phyloP scores from a whole-genome alignment of 225 moss, liverwort and hornwort species.

The Pseudisothecium myosuroides region DNA sequence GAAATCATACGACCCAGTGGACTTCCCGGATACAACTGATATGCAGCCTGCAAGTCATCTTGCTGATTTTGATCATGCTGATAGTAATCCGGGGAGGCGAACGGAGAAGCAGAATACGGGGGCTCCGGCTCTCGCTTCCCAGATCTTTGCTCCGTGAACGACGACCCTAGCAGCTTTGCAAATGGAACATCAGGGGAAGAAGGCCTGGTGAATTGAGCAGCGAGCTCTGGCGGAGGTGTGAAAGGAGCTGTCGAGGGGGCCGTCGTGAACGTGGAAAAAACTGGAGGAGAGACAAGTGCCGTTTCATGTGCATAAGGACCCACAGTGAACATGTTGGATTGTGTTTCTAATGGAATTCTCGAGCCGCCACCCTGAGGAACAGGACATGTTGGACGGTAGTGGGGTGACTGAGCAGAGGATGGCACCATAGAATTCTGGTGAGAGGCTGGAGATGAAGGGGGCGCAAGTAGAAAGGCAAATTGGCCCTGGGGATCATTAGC shows the following conservation, averaged over 20 bases:
- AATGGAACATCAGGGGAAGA: constrained; percentile 98
- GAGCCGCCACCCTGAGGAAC: constrained; percentile 52
- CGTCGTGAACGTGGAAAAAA: constrained; percentile 89
- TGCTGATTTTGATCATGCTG: constrained; percentile 41
- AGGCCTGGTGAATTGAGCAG: constrained; percentile 84
- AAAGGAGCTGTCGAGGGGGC: constrained; percentile 98
- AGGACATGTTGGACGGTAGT: constrained; percentile 48
- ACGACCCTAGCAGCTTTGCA: constrained; percentile 77
- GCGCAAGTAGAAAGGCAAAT: constrained; percentile 85
- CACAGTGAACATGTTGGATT: constrained; percentile 90
- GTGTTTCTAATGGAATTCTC: constrained; percentile 68
- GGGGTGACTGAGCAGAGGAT: constrained; percentile 83
- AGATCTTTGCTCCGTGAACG: constrained; percentile 58
- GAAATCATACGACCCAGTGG: constrained; percentile 69
- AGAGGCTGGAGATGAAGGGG: constrained; percentile 95
- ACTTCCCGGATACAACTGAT: constrained; percentile 88
- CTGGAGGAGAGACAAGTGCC: constrained; percentile 97
- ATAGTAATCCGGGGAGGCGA: constrained; percentile 86
- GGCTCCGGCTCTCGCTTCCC: constrained; percentile 60
- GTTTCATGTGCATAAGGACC: constrained; percentile 99
- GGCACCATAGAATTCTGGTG: constrained; percentile 85
- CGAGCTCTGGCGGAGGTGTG: constrained; percentile 95
- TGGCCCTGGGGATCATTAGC: constrained; percentile 55
- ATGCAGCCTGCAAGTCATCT: constrained; percentile 77
- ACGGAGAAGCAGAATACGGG: constrained; percentile 78